phyloP scores from a whole-genome alignment of 139 green algal genomes.

The Desmodesmus armatus region DNA sequence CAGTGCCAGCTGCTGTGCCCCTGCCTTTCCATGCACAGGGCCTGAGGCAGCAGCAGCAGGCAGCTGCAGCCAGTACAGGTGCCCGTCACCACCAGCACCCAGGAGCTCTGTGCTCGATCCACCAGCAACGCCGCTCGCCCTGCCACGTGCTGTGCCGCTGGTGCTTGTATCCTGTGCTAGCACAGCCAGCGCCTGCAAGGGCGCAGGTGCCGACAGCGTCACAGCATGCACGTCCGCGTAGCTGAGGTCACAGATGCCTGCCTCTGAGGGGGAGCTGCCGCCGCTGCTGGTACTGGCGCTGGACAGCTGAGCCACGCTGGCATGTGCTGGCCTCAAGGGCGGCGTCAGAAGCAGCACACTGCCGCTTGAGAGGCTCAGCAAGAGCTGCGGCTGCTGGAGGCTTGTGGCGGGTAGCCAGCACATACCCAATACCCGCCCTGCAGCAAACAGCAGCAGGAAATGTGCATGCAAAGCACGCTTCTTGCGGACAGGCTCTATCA shows the following conservation, averaged over 20 bases:
- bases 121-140: neutral
- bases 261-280: neutral
- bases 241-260: too few relatives aligned
- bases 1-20: too few relatives aligned
- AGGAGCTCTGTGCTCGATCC: neutral
- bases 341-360: neutral
- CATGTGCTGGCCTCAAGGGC: too few relatives aligned
- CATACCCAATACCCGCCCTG: constrained; percentile 5
- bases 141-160: constrained; percentile 14
- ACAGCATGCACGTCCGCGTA: neutral
- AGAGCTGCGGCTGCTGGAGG: constrained; percentile 8
- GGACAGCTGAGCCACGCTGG: neutral
- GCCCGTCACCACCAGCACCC: neutral
- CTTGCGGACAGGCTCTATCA: too few relatives aligned
- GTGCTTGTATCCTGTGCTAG: neutral
- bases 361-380: constrained; percentile 1
- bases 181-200: constrained; percentile 1
- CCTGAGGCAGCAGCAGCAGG: constrained; percentile 3
- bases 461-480: too few relatives aligned
- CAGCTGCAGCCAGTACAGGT: constrained; percentile 30
- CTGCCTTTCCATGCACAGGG: constrained; percentile 9
- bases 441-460: neutral
- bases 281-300: constrained; percentile 16
- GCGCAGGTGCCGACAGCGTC: neutral
- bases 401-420: neutral